A percentile compares a stretch with the other conserved stretches of the same genome.
These are phyloP conservation scores for Fusarium luffae DNA, from an alignment of 2,329 filamentous ascomycete species.

Conservation along the genomic window DNA sequence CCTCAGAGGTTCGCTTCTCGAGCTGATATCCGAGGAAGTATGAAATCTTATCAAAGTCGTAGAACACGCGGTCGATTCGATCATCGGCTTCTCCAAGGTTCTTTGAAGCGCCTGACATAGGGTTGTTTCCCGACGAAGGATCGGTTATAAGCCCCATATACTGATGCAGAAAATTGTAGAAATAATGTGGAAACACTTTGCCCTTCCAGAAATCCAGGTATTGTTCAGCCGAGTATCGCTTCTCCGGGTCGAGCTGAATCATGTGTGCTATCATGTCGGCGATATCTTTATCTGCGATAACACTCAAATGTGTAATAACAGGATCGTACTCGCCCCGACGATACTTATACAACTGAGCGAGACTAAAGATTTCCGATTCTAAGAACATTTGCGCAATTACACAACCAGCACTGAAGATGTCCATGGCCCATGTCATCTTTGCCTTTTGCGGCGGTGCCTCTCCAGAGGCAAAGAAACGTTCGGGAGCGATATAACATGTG, in stretches of 20 bases:
- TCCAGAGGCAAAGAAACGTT: slow-evolving; percentile 82
- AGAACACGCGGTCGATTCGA: slow-evolving; percentile 90
- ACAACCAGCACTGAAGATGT: slow-evolving; percentile 96
- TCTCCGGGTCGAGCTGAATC: slow-evolving; percentile 94
- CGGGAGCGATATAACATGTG: slow-evolving; percentile 95
- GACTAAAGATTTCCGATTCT: slow-evolving; percentile 95
- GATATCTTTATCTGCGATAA: slow-evolving; percentile 88
- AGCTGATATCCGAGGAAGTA: slow-evolving; percentile 86
- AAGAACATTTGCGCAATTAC: slow-evolving; percentile 97
- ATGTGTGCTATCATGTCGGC: slow-evolving; percentile 92
- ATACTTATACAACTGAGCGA: slow-evolving; percentile 96
- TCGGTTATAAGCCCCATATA: slow-evolving; percentile 98
- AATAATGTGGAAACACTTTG: slow-evolving; percentile 95
- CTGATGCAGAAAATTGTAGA: slow-evolving; percentile 96
- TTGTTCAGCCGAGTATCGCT: slow-evolving; percentile 91
- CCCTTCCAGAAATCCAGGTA: slow-evolving; percentile 92
- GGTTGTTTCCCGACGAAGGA: slow-evolving; percentile 80
- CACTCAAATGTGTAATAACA: slow-evolving; percentile 79
- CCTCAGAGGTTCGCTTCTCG: slow-evolving; percentile 52
- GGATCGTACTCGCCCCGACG: slow-evolving; percentile 93
- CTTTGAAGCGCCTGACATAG: slow-evolving; percentile 71
- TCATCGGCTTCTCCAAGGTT: slow-evolving; percentile 92
- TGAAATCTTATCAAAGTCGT: slow-evolving; percentile 97
- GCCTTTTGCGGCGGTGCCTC: slow-evolving; percentile 70
- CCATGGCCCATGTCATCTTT: slow-evolving; percentile 90